These are phyloP conservation scores for Tulasnella sp. DNA, from an alignment of 768 basidiomycete species.

Conservation along the genomic window DNA sequence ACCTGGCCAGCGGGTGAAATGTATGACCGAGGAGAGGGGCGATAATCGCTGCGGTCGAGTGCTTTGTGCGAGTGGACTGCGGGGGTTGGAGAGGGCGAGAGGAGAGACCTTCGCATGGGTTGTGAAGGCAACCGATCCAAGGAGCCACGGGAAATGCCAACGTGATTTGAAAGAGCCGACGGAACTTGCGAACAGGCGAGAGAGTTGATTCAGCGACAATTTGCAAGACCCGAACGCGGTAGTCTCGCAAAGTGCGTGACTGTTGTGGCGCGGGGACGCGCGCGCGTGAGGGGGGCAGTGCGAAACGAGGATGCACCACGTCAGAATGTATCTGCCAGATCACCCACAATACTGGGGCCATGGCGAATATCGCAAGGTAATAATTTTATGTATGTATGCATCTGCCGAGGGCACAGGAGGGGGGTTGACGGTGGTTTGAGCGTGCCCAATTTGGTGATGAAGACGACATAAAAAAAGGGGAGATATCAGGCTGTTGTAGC, in stretches of 20 bases:
- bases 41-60: background rate
- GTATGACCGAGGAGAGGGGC: background rate
- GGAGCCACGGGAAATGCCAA: background rate
- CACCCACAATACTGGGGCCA: background rate
- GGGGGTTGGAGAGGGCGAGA: background rate
- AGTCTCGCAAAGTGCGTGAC: background rate
- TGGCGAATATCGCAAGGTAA: too few relatives aligned
- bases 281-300: too few relatives aligned
- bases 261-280: background rate
- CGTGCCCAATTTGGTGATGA: background rate
- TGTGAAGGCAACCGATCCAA: background rate
- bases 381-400: too few relatives aligned
- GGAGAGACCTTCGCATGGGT: background rate
- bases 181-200: conserved; percentile 11
- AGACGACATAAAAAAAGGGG: background rate
- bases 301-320: conserved; percentile 1
- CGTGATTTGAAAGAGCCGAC: conserved; percentile 12
- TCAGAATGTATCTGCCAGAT: conserved; percentile 10
- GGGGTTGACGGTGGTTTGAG: background rate
- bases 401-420: too few relatives aligned
- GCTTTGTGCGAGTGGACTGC: conserved; percentile 9
- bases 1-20: background rate
- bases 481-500: background rate
- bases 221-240: background rate
- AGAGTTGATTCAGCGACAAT: background rate